phyloP scores from a whole-genome alignment of 2,329 filamentous ascomycete species.

The Exophiala sideris region DNA sequence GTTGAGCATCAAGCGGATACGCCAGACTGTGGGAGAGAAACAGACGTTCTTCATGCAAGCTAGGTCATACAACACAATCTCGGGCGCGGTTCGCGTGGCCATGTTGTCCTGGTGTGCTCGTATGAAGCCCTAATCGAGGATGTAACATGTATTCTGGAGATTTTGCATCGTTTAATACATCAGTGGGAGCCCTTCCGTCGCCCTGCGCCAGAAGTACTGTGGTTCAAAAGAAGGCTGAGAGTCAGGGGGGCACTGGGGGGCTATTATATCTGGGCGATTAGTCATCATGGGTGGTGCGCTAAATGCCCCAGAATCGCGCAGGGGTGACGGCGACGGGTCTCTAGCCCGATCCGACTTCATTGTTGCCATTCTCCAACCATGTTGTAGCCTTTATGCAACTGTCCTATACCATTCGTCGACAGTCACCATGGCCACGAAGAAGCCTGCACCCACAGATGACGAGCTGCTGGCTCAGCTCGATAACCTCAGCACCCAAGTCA shows the following conservation, averaged over 20 bases:
- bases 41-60: conserved; percentile 40
- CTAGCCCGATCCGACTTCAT: no score
- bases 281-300: no score
- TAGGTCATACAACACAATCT: conserved; percentile 43
- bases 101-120: conserved; percentile 10
- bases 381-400: no score
- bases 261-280: no score
- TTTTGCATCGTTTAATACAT: no score
- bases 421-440: conserved; percentile 31
- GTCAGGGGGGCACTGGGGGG: no score
- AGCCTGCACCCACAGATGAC: conserved; percentile 40
- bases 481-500: conserved; percentile 41
- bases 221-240: no score
- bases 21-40: conserved; percentile 44
- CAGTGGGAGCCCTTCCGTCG: no score
- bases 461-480: conserved; percentile 52
- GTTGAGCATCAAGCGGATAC: conserved; percentile 45
- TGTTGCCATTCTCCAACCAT: no score
- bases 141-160: neutral
- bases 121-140: neutral
- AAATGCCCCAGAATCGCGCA: no score
- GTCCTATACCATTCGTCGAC: neutral
- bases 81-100: conserved; percentile 30
- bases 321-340: no score
- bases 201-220: no score